Percentiles rank a stretch among this genome's conserved stretches.
phyloP scores from a whole-genome alignment of 1,284 basidiomycete genomes.

The Stygiomarasmius scandens region DNA sequence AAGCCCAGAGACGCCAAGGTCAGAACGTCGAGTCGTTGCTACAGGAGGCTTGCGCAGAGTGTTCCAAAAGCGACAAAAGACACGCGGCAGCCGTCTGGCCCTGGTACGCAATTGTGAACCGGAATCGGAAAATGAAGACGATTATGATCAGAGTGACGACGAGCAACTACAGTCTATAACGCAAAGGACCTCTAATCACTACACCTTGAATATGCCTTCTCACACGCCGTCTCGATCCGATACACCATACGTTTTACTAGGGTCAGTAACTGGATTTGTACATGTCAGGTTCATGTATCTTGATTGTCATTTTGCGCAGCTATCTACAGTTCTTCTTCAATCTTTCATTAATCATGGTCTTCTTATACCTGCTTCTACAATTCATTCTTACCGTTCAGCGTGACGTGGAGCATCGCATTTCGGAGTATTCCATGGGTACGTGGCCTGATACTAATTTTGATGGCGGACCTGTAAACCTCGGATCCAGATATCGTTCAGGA shows the following conservation, averaged over 20 bases:
- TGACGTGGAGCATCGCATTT: conserved; percentile 88
- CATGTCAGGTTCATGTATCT: conserved; percentile 15
- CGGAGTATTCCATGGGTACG: conserved; percentile 87
- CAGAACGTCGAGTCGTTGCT: conserved; percentile 54
- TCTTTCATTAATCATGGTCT: conserved; percentile 80
- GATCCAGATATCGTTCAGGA: conserved; percentile 82
- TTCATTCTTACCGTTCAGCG: conserved; percentile 89
- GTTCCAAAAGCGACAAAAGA: conserved; percentile 61
- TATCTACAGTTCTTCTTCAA: conserved; percentile 97
- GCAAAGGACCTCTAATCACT: conserved; percentile 72
- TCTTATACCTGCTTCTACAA: conserved; percentile 83
- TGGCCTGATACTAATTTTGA: conserved; percentile 3
- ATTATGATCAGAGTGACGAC: conserved; percentile 48
- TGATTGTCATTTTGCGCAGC: conserved; percentile 45
- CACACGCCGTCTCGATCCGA: conserved; percentile 58
- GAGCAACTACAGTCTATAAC: conserved; percentile 43
- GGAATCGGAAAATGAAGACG: conserved; percentile 38
- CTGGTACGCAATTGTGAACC: conserved; percentile 28
- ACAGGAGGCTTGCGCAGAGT: conserved; percentile 73
- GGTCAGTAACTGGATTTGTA: conserved; percentile 47
- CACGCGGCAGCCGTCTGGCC: conserved; percentile 36
- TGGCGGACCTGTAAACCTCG: neutral
- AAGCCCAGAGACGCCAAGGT: conserved; percentile 23
- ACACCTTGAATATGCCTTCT: conserved; percentile 76
- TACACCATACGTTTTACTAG: conserved; percentile 75